Conservation (phyloP, 352 stramenopile genomes). For the Phytophthora pinifolia region DNA sequence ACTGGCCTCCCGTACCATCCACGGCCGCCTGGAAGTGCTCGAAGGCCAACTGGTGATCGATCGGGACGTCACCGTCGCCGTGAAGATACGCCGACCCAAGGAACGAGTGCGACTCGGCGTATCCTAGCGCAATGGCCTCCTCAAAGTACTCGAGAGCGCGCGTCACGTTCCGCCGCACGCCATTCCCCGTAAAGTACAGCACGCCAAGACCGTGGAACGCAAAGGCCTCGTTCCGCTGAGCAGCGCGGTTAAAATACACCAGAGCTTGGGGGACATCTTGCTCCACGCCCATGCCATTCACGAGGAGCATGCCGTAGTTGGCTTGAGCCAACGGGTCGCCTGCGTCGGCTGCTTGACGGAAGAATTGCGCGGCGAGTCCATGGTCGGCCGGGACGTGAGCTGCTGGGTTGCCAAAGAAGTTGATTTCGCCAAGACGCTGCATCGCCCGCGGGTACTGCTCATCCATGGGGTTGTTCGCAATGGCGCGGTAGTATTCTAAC, state of each 20-base stretch:
- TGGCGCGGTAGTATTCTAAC: slow-evolving; percentile 63
- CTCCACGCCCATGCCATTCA: slow-evolving; percentile 58
- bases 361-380: slow-evolving; percentile 51
- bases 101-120: slow-evolving; percentile 69
- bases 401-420: slow-evolving; percentile 70
- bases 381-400: slow-evolving; percentile 56
- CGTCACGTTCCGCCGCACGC: slow-evolving; percentile 63
- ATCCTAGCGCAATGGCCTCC: slow-evolving; percentile 53
- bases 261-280: slow-evolving; percentile 62
- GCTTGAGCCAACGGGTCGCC: slow-evolving; percentile 65
- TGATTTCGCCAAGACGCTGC: slow-evolving; percentile 65
- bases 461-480: slow-evolving; percentile 62
- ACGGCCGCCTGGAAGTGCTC: slow-evolving; percentile 64
- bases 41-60: slow-evolving; percentile 54
- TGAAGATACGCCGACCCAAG: slow-evolving; percentile 68
- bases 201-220: slow-evolving; percentile 66
- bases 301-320: slow-evolving; percentile 75
- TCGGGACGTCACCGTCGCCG: slow-evolving; percentile 47
- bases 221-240: slow-evolving; percentile 56
- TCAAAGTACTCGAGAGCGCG: slow-evolving; percentile 61
- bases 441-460: slow-evolving; percentile 60
- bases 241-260: slow-evolving; percentile 59
- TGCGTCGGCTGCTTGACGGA: slow-evolving; percentile 63
- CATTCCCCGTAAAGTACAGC: slow-evolving; percentile 56
- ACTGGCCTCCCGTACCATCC: slow-evolving; percentile 38